phyloP scores from a whole-genome alignment of 208 protist species.

The Vickermania ingenoplastis region DNA sequence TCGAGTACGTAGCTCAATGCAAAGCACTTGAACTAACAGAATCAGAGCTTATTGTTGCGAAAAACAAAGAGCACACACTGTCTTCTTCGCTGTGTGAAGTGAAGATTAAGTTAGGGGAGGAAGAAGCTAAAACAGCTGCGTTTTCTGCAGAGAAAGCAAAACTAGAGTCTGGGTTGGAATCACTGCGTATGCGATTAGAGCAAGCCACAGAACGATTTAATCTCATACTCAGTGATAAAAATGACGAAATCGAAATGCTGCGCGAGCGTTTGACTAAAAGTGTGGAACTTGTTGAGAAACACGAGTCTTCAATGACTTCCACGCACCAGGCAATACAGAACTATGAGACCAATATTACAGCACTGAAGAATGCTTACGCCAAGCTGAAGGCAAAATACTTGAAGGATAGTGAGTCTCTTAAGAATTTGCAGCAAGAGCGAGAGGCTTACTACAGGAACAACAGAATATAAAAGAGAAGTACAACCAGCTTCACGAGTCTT shows the following conservation, averaged over 20 bases:
- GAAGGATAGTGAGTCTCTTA: conserved; percentile 38
- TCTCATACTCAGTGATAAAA: conserved; percentile 24
- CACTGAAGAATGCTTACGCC: conserved; percentile 34
- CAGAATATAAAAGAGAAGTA: conserved; percentile 74
- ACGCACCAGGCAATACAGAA: conserved; percentile 13
- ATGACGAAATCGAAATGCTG: conserved; percentile 26
- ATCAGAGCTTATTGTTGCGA: conserved; percentile 23
- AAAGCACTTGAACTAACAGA: conserved; percentile 51
- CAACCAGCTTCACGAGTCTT: conserved; percentile 72
- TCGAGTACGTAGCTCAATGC: conserved; percentile 28
- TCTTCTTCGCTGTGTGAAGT: conserved; percentile 6
- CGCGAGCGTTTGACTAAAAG: conserved; percentile 42
- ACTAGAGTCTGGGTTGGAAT: neutral
- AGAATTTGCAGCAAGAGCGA: conserved; percentile 37
- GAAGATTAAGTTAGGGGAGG: conserved; percentile 10
- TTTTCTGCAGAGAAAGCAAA: conserved; percentile 10
- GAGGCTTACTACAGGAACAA: conserved; percentile 52
- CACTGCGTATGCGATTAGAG: conserved; percentile 13
- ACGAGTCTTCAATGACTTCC: conserved; percentile 12
- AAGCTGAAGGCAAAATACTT: conserved; percentile 56
- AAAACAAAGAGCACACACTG: conserved; percentile 17
- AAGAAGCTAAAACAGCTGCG: conserved; percentile 1
- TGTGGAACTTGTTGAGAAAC: conserved; percentile 40
- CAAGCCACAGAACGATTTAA: conserved; percentile 20
- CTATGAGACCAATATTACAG: conserved; percentile 20